These are phyloP conservation scores for Ogataea methanolica DNA, from an alignment of 805 yeast genomes.

Conservation along the genomic window DNA sequence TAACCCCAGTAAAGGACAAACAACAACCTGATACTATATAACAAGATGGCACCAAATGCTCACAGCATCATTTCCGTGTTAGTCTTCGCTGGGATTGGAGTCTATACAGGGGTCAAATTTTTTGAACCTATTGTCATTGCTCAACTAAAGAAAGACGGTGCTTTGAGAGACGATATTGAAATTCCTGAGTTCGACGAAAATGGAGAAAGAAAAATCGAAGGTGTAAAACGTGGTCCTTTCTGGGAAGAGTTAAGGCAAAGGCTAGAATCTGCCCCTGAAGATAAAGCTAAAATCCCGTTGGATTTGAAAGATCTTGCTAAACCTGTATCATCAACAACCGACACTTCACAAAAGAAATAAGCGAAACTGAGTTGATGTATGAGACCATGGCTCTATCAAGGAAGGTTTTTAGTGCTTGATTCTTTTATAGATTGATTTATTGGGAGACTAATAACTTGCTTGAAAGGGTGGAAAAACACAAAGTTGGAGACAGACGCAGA, in stretches of 20 bases:
- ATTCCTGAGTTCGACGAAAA: slow-evolving; percentile 50
- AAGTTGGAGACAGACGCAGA: no score
- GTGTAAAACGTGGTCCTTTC: slow-evolving; percentile 13
- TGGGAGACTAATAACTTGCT: no score
- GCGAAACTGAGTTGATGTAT: no score
- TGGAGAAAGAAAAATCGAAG: slow-evolving; percentile 30
- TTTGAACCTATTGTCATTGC: slow-evolving; percentile 73
- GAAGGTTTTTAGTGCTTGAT: no score
- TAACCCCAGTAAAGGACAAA: background rate
- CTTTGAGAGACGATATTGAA: slow-evolving; percentile 53
- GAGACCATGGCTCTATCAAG: no score
- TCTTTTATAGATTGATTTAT: no score
- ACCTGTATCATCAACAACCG: background rate
- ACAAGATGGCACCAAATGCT: slow-evolving; percentile 7
- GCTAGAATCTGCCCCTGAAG: slow-evolving; percentile 14
- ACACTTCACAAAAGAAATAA: no score
- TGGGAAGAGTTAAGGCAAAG: slow-evolving; percentile 20
- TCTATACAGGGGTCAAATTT: slow-evolving; percentile 56
- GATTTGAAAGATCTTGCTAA: slow-evolving; percentile 2
- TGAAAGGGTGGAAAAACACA: no score
- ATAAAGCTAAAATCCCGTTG: slow-evolving; percentile 8
- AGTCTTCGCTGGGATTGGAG: slow-evolving; percentile 33
- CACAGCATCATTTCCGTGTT: slow-evolving; percentile 21
- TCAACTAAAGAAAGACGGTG: slow-evolving; percentile 60
- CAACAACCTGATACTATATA: background rate